Evolutionary conservation across 169 alveolate species (phyloP), one percentile per base, ranked within the genome.

Genomic region (Plasmodium knowlesi): DNA sequence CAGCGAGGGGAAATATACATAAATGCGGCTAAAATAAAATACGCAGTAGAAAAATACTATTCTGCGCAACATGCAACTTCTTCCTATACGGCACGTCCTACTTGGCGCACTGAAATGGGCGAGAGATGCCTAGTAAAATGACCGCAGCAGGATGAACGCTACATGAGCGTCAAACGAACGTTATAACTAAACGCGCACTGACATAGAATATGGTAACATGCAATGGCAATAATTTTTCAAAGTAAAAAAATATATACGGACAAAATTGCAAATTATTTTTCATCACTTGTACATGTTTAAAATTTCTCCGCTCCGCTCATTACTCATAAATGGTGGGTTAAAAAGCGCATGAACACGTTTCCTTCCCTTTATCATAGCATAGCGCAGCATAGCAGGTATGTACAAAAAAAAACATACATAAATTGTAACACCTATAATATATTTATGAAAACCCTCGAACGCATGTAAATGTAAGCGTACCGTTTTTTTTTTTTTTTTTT

Each of bases 91-190:
- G 9, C 37, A 22, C 30, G 61, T 50, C 37, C 30, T 67, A 37
- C 74, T 61, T 19, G 10, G 30, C 76, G 6, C 37, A 32, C 22
- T 67, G 16, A 19, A 67, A 67, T 22, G 37, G 39, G 37, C 30
- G 37, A 1, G 1, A 4, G 37, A 9, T 6, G 30, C 37, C 19
- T 25, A 16, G 25, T 12, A 67, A 25, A 19, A 67, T 25, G n/a
- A 67, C 30, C 76, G 37, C 76, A 67, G 76, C 76, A 67, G 76
- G 28, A 67, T 67, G 76, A 67, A 67, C 14, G 76, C 76, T 5
- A 67, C 61, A 50, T 12, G 22, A 50, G 61, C 61, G 41, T 4
- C 30, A 67, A 67, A 25, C 30, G 37, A 67, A 67, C 39, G n/a
- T 67, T 67, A 25, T 67, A 39, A 61, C 30, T 10, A 67, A 67